A percentile compares a stretch with the other conserved stretches of the same genome.
Evolutionary conservation across 2,329 filamentous ascomycete species (phyloP).

Genomic region (Thielaviopsis punctulata): DNA sequence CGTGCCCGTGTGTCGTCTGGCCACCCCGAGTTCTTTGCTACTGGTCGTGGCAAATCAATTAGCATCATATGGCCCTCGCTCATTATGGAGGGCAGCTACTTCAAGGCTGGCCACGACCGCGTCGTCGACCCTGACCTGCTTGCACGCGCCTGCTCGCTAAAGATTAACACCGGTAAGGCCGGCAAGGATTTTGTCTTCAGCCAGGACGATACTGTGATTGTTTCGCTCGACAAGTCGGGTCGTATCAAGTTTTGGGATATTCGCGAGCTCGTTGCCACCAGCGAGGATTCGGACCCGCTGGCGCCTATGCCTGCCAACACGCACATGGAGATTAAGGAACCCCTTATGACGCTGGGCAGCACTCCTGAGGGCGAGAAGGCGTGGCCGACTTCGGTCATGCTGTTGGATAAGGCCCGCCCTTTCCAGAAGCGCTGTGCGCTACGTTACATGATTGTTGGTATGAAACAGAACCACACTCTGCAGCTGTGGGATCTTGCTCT

Average conservation of each 20-base stretch:
- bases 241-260: slow-evolving; percentile 98
- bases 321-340: slow-evolving; percentile 64
- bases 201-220: slow-evolving; percentile 85
- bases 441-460: slow-evolving; percentile 88
- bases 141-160: slow-evolving; percentile 69
- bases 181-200: slow-evolving; percentile 98
- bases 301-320: slow-evolving; percentile 36
- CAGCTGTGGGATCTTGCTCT: slow-evolving; percentile 97
- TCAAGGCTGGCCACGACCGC: slow-evolving; percentile 46
- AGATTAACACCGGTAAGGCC: slow-evolving; percentile 93
- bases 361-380: slow-evolving; percentile 82
- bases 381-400: slow-evolving; percentile 88
- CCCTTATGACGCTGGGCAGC: slow-evolving; percentile 71
- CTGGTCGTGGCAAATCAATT: slow-evolving; percentile 90
- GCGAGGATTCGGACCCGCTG: slow-evolving; percentile 32
- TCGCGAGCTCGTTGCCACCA: slow-evolving; percentile 48
- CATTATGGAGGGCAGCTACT: slow-evolving; percentile 43
- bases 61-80: slow-evolving; percentile 63
- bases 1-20: slow-evolving; percentile 76
- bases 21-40: slow-evolving; percentile 86
- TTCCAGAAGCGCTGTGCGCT: slow-evolving; percentile 80
- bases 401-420: slow-evolving; percentile 89
- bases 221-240: slow-evolving; percentile 91
- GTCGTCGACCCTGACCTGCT: slow-evolving; percentile 77
- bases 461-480: slow-evolving; percentile 97